phyloP scores from a whole-genome alignment of 2,329 filamentous ascomycete genomes.

The Phyllosticta ampelicida region DNA sequence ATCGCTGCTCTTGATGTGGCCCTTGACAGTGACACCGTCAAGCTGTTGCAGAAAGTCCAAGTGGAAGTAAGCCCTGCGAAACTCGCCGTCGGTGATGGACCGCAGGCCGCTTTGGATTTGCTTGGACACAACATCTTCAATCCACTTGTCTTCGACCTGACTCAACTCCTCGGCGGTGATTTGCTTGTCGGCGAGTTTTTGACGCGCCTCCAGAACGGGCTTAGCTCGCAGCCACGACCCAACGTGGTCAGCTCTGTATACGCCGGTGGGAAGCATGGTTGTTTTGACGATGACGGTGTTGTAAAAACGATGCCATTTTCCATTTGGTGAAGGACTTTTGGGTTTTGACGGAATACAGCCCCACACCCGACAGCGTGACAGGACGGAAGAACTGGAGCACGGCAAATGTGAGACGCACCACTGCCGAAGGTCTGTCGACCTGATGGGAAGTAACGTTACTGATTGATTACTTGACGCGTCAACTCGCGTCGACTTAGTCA shows the following conservation, averaged over 20 bases:
- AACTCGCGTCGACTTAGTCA: not conserved
- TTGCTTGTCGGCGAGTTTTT: conserved; percentile 35
- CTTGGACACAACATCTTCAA: conserved; percentile 38
- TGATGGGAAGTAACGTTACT: not conserved
- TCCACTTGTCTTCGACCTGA: conserved; percentile 41
- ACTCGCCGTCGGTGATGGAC: conserved; percentile 47
- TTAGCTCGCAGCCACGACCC: conserved; percentile 45
- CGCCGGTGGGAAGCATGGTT: conserved; percentile 28
- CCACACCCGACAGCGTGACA: not conserved
- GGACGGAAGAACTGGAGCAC: not conserved
- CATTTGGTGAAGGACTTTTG: not conserved
- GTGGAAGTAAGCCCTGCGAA: conserved; percentile 48
- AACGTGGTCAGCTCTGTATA: conserved; percentile 43
- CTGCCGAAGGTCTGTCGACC: not conserved
- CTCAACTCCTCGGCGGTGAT: conserved; percentile 37
- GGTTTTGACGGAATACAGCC: not conserved
- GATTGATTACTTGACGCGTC: not conserved
- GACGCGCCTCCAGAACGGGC: conserved; percentile 39
- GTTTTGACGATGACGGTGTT: not conserved
- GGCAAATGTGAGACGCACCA: not conserved
- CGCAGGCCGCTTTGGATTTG: conserved; percentile 40
- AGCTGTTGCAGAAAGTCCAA: conserved; percentile 48
- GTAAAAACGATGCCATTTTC: not conserved
- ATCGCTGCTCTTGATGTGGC: conserved; percentile 35
- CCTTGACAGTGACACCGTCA: conserved; percentile 42